A percentile compares a stretch with the other conserved stretches of the same genome.
These are phyloP conservation scores for Apophysomyces ossiformis DNA, from an alignment of 371 early-diverging fungal species.

Conservation along the genomic window DNA sequence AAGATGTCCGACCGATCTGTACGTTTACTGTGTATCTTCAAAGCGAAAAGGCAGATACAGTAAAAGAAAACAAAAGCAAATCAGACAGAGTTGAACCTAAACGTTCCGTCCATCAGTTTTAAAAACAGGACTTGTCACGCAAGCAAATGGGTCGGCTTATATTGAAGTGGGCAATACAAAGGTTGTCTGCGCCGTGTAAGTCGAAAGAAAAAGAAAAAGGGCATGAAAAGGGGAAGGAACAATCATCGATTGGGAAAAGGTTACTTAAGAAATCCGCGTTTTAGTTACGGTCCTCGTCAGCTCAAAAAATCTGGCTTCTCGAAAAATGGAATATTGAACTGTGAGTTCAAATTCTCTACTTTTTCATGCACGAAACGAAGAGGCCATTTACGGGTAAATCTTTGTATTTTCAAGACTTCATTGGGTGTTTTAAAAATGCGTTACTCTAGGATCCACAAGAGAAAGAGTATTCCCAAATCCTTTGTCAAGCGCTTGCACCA, in stretches of 20 bases:
- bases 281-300: constrained; percentile 80
- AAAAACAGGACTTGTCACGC: constrained; percentile 81
- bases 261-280: not conserved
- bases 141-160: constrained; percentile 92
- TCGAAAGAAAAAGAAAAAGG: not conserved
- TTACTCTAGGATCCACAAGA: constrained; percentile 75
- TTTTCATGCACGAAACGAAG: constrained; percentile 82
- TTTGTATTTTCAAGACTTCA: not conserved
- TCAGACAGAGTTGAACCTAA: constrained; percentile 6
- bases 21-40: constrained; percentile 15
- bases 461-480: constrained; percentile 75
- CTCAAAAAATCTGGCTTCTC: constrained; percentile 61
- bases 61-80: constrained; percentile 12
- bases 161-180: constrained; percentile 87
- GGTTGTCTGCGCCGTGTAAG: constrained; percentile 90
- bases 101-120: constrained; percentile 52
- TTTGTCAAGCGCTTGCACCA: constrained; percentile 85
- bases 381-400: constrained; percentile 56
- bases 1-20: constrained; percentile 70
- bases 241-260: no score
- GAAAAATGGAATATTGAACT: constrained; percentile 69
- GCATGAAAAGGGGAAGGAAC: no score
- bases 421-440: not conserved
- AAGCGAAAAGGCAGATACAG: constrained; percentile 18
- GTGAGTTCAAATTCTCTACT: constrained; percentile 91